phyloP scores from a whole-genome alignment of 345 rosid genomes.

The Rhodomyrtus tomentosa region DNA sequence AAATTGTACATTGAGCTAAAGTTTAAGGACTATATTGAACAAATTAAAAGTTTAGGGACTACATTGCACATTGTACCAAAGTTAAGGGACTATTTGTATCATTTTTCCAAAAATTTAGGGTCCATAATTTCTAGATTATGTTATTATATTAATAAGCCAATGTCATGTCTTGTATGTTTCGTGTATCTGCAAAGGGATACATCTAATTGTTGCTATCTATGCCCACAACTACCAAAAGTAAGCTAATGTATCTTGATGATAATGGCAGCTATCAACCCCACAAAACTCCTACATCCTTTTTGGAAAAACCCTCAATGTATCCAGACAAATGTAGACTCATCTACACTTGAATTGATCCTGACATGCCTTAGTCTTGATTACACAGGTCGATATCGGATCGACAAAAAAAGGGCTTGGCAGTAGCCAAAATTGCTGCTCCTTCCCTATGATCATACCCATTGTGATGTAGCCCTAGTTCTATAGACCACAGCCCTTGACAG shows the following conservation, averaged over 20 bases:
- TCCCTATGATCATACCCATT: neutral
- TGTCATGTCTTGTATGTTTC: neutral
- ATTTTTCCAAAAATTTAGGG: too few species aligned
- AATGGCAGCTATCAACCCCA: neutral
- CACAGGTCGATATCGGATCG: neutral
- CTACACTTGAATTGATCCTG: neutral
- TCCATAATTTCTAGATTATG: neutral
- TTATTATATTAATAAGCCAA: neutral
- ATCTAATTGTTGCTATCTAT: neutral
- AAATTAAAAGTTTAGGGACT: too few species aligned
- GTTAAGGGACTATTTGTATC: too few species aligned
- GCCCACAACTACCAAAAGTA: neutral
- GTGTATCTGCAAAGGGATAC: neutral
- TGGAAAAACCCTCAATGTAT: neutral
- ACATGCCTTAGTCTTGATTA: neutral
- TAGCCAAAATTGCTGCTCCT: neutral
- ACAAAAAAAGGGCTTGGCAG: neutral
- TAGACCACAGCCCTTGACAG: neutral
- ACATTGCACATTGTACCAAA: too few species aligned
- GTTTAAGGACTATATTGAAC: too few species aligned
- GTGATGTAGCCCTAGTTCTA: neutral
- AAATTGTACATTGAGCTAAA: too few species aligned
- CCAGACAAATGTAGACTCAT: neutral
- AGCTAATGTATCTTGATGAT: neutral
- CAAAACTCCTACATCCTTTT: neutral